Percentiles rank a stretch among this genome's conserved stretches.
Evolutionary conservation across 805 yeast genomes (phyloP).

Genomic region (Yueomyces sp.): DNA sequence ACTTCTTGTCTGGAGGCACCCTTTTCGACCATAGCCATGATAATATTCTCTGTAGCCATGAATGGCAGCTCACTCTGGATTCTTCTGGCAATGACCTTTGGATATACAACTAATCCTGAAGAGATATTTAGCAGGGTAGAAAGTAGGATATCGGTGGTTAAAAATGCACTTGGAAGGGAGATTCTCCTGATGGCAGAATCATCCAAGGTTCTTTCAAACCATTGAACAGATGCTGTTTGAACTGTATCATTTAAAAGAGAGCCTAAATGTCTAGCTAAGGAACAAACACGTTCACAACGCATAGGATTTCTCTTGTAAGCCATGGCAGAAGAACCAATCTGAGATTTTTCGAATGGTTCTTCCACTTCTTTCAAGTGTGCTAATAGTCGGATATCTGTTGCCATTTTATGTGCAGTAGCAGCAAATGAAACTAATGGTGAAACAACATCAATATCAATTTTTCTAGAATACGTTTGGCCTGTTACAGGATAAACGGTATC

Average conservation of each 20-base stretch:
- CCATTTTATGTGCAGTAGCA: constrained; percentile 93
- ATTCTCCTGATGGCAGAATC: constrained; percentile 97
- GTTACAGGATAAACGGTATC: constrained; percentile 94
- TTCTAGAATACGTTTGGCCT: constrained; percentile 98
- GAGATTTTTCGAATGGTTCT: constrained; percentile 97
- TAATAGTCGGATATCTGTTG: constrained; percentile 88
- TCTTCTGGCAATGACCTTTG: constrained; percentile 96
- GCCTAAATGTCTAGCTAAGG: constrained; percentile 92
- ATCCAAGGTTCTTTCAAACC: constrained; percentile 98
- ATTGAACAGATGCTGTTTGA: constrained; percentile 94
- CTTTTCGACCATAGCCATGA: constrained; percentile 98
- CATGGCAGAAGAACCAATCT: constrained; percentile 97
- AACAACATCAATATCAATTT: constrained; percentile 89
- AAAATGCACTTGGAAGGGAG: constrained; percentile 88
- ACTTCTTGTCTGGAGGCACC: constrained; percentile 98
- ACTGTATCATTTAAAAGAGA: constrained; percentile 85
- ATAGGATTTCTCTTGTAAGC: constrained; percentile 99
- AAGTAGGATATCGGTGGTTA: constrained; percentile 87
- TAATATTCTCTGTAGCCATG: constrained; percentile 98
- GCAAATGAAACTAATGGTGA: constrained; percentile 91
- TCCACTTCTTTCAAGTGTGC: constrained; percentile 96
- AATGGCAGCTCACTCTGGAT: constrained; percentile 90
- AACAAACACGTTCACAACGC: constrained; percentile 98
- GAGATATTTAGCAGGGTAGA: constrained; percentile 85
- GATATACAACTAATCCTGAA: constrained; percentile 93